Base-by-base conservation (phyloP, 768 basidiomycete genomes). In the Mycena galericulata region DNA sequence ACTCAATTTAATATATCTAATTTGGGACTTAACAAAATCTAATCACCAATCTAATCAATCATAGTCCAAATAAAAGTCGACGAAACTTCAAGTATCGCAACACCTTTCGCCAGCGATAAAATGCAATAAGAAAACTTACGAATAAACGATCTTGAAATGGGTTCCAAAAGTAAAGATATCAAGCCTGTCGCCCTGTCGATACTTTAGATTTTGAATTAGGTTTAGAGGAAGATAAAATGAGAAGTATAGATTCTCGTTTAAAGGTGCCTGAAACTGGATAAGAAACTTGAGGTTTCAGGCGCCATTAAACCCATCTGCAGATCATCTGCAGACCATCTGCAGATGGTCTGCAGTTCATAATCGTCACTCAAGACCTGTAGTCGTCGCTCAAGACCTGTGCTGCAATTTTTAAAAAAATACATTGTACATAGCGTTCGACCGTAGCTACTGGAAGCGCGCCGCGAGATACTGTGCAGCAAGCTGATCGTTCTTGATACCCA, bases 391-490 rank as follows among this genome's bases (percentile, higher is more conserved):
- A 7, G 34, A n/a, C n/a, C n/a, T 36, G 34, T 6, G 34, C 8
- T 36, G 34, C 34, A 36, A 36, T n/a, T n/a, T n/a, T n/a, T 7
- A 36, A n/a, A 36, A 36, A 36, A 36, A 36, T 36, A 36, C 34
- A 15, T n/a, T 15, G 17, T 43, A 43, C 20, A 43, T 17, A 43
- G 41, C 6, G 41, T 43, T 6, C 14, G 41, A 30, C 45, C 9
- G 38, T n/a, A 53, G 24, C 45, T 61, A 61, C n/a, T n/a, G n/a
- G 32, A 54, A 32, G 38, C 41, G 51, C 29, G 38, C 29, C 20
- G 62, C 53, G 36, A 57, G 54, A 47, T 65, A 65, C 40, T 57
- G 14, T 46, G 54, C 63, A 41, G 54, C n/a, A 49, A 65, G 29
- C 36, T 56, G 20, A 20, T 58, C 49, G 38, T 65, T 58, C 47